Base-by-base conservation (phyloP, 108 stramenopile species). In the Parietichytrium sp. region DNA sequence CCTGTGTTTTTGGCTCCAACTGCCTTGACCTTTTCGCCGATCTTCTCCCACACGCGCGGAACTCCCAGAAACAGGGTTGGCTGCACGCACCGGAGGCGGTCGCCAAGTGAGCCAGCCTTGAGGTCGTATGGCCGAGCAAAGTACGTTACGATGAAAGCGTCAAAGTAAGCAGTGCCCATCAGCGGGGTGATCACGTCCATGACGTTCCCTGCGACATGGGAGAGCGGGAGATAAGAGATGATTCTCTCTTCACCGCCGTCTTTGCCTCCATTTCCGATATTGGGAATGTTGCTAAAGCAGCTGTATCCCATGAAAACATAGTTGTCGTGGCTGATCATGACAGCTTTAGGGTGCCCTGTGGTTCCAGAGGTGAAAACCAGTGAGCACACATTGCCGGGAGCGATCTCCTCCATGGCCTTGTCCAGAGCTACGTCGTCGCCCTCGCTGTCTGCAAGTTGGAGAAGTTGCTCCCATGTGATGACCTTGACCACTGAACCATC, bases 31-130 rank as follows among this genome's bases (percentile, higher is more conserved):
- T 88, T 92, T 79, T 91, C 93, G 81, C 87, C 88, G 77, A 93
- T 92, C 88, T 93, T 93, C 85, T 93, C 93, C 92, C 92, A 93
- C 36, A 93, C 93, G 50, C 92, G 86, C 42, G 93, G 93, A 20
- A 93, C 93, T 15, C 92, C 93, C 51, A 93, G 91, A 84, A 93
- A 93, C 51, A 91, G 27, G 3, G 93, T 93, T 3, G 93, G 93
- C 12, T 89, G 86, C 20, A 91, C 90, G 0, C 81, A 87, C 79
- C 85, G 84, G 4, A 93, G 85, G 1, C 92, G 92, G 31, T 49
- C 78, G 10, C 81, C 87, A 3, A 93, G 84, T 4, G 87, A 86
- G 10, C 93, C 90, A n/a, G 42, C 92, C 48, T 84, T 85, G 49
- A 93, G 87, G 7, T 92, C 93, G 83, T 93, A 88, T 10, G 92